A percentile compares a stretch with the other conserved stretches of the same genome.
Evolutionary conservation across 208 protist genomes (phyloP).

Genomic region (Trypanosoma vivax): DNA sequence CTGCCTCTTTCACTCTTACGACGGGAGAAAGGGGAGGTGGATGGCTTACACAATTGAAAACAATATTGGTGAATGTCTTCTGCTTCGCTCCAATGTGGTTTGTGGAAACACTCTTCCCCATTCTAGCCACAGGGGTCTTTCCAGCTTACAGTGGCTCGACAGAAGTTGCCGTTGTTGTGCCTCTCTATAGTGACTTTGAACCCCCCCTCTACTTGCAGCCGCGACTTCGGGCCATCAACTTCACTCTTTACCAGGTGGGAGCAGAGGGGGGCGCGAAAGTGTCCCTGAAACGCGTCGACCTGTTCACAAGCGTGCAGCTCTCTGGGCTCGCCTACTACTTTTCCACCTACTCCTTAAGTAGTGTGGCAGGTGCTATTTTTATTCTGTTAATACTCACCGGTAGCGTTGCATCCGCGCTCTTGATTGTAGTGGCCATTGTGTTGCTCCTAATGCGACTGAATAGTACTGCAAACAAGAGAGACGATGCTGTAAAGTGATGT

Average conservation of each 20-base stretch:
- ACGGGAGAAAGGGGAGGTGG: constrained; percentile 20
- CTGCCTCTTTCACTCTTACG: constrained; percentile 33
- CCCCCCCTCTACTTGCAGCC: constrained; percentile 48
- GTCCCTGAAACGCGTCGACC: constrained; percentile 39
- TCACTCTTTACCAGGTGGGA: constrained; percentile 49
- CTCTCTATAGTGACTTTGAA: constrained; percentile 58
- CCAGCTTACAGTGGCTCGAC: constrained; percentile 27
- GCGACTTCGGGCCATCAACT: constrained; percentile 68
- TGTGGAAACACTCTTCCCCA: constrained; percentile 12
- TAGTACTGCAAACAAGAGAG: no score
- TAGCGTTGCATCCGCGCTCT: neutral
- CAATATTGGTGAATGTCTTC: constrained; percentile 10
- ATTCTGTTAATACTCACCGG: constrained; percentile 1
- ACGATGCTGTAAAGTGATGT: no score
- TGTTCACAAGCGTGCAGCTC: constrained; percentile 53
- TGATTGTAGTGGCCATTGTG: neutral
- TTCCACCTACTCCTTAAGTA: constrained; percentile 35
- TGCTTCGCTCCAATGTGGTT: constrained; percentile 32
- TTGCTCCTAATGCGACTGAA: neutral
- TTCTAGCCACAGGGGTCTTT: constrained; percentile 20
- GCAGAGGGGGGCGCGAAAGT: constrained; percentile 1
- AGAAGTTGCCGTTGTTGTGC: constrained; percentile 48
- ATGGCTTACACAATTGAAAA: constrained; percentile 10
- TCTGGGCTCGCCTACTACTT: constrained; percentile 44
- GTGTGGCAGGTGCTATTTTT: constrained; percentile 26